Evolutionary conservation across 2,329 filamentous ascomycete genomes (phyloP), one percentile per base, ranked within the genome.

Genomic region (Hypoxylon sp.): DNA sequence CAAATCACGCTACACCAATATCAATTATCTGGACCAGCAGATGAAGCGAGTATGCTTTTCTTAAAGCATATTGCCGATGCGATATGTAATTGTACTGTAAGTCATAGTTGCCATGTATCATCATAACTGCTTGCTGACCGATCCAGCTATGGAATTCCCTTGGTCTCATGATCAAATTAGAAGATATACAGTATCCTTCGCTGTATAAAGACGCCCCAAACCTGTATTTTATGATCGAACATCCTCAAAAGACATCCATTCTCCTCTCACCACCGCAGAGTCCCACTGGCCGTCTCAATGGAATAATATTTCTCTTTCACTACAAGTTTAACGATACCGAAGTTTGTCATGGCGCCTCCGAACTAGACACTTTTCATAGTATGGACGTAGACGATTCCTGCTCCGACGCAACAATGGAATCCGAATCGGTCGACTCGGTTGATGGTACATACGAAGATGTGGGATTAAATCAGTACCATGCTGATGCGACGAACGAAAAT

Each of bases 161-260:
- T 38, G 65, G 65, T 8, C 57, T 70, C 4, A 50, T 30, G 1
- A 61, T 65, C 19, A 36, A 57, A 11, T 38, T 58, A 40, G 48
- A 63, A 3, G 60, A 62, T 8, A 40, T 67, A 37, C 56, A 61
- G 6, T 61, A 64, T 41, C 51, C 61, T 2, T 43, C 48, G 13
- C 29, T 53, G 19, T 49, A 55, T n/a, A 47, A 55, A 11, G 62
- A 54, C 9, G 50, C 36, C 3, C 65, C 67, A 16, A 67, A 66
- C 30, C 47, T 70, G 2, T 68, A 60, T 51, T 63, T 69, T 30
- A 63, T 59, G 30, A 44, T 69, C 11, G 61, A 69, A 43, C 67
- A 68, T 38, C 50, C 57, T 15, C 60, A 69, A 32, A 70, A 69
- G 43, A 63, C 66, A 5, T 59, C 55, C 13, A 57, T 63, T 20